phyloP scores from a whole-genome alignment of 2,329 filamentous ascomycete species.

The Colletotrichum filicis region DNA sequence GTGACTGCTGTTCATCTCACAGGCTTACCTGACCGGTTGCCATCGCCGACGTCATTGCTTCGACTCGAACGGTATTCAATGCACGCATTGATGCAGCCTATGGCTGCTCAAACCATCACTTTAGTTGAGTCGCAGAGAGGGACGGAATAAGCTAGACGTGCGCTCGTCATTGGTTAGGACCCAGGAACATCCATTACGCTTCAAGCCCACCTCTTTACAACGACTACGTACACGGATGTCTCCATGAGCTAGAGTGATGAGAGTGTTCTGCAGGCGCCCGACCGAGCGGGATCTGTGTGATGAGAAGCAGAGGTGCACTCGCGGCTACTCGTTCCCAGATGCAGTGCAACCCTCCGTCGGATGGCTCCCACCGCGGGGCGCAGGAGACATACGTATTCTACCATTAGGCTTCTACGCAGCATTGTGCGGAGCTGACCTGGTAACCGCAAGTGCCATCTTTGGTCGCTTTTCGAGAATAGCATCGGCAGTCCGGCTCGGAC shows the following conservation, averaged over 20 bases:
- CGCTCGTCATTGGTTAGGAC: background rate
- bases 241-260: background rate
- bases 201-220: background rate
- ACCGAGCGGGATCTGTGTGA: conserved; percentile 2
- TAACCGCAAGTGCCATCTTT: background rate
- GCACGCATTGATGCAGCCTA: background rate
- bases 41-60: conserved; percentile 17
- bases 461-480: conserved; percentile 7
- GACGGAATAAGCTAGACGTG: background rate
- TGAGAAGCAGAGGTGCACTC: conserved; percentile 9
- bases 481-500: background rate
- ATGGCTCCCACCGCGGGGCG: conserved; percentile 6
- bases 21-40: background rate
- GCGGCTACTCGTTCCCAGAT: background rate
- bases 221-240: background rate
- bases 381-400: background rate
- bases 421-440: conserved; percentile 7
- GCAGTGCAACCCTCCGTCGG: conserved; percentile 21
- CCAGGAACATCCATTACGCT: background rate
- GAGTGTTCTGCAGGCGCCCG: background rate
- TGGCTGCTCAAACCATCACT: background rate
- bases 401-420: background rate
- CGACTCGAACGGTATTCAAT: background rate
- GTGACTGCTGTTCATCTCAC: background rate
- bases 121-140: background rate